Base-by-base conservation (phyloP, 331 rosid species). In the Cydonia oblonga region DNA sequence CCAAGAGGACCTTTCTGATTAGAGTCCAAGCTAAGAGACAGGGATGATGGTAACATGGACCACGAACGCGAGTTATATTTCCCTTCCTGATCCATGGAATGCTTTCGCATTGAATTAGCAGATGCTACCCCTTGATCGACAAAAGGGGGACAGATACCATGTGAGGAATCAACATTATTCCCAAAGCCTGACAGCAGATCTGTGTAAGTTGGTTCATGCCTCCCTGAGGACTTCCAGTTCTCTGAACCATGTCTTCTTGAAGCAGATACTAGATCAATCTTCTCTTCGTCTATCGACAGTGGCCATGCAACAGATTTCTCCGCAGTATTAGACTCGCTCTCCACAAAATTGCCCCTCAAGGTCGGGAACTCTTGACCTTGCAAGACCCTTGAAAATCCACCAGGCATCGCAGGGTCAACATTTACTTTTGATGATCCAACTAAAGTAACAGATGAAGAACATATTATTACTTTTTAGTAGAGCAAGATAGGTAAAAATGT, bases 341-440 rank as follows among this genome's bases (percentile, higher is more conserved):
- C 96, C 0, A 65, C 83, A 63, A 85, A 83, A 69, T 84, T 90
- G 66, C 85, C 97, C 76, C 89, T 84, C 88, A 88, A 87, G 90
- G 93, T 84, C 90, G 90, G 30, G 74, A 81, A 81, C 77, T 96
- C 99, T 91, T 90, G 99, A 96, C 96, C 99, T 90, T 91, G 99
- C 99, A 96, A 96, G 93, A 87, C 97, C 92, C 93, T 88, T 52
- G 89, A 81, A 76, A 83, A 84, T 33, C 92, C 96, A 78, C 83
- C 83, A 35, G 89, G 70, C 46, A 84, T 83, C 49, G 79, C 83
- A 87, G 93, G 88, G 87, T 91, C 97, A 84, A 66, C 64, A 23
- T 73, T 83, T 52, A 81, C 87, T 84, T 86, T 91, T 20, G 91
- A 90, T 35, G 92, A 75, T 61, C 84, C 96, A 83, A 59, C 68